These are phyloP conservation scores for Solanum chmielewskii DNA, from an alignment of 257 asterid genomes.

Conservation along the genomic window DNA sequence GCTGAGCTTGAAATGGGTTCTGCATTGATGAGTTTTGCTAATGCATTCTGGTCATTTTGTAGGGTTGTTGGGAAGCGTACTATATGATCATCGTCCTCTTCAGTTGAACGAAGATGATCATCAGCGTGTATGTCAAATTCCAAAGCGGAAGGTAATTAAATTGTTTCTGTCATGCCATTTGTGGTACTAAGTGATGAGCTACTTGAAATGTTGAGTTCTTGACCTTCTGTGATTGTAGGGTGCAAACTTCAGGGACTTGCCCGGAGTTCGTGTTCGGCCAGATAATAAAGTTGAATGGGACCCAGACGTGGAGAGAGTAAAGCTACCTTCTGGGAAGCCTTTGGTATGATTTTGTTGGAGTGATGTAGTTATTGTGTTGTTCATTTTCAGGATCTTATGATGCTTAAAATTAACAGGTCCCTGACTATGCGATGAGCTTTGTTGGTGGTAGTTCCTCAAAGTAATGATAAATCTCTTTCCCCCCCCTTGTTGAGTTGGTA, in stretches of 20 bases:
- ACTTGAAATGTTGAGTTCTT: background rate
- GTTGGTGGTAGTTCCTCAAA: conserved; percentile 26
- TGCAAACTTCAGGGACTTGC: conserved; percentile 29
- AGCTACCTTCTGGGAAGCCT: conserved; percentile 16
- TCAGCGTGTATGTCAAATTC: conserved; percentile 23
- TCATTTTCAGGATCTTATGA: background rate
- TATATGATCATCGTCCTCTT: conserved; percentile 25
- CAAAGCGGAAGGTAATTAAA: conserved; percentile 18
- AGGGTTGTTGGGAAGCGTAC: background rate
- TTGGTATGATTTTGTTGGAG: conserved; percentile 11
- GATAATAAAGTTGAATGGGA: conserved; percentile 9
- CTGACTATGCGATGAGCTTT: conserved; percentile 22
- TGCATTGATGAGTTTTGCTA: background rate
- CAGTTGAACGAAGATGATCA: conserved; percentile 19
- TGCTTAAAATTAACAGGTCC: conserved; percentile 17
- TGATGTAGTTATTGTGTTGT: background rate
- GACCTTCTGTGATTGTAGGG: conserved; percentile 9
- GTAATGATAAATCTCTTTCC: conserved; percentile 2
- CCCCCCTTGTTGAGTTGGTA: background rate
- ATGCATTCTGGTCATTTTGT: background rate
- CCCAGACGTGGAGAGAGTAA: conserved; percentile 5
- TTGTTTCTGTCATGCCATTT: background rate
- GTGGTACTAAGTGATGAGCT: background rate
- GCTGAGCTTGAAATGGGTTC: background rate
- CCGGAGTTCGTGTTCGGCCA: conserved; percentile 16